Base-by-base conservation (phyloP, 345 rosid genomes). In the Linum lewisii region DNA sequence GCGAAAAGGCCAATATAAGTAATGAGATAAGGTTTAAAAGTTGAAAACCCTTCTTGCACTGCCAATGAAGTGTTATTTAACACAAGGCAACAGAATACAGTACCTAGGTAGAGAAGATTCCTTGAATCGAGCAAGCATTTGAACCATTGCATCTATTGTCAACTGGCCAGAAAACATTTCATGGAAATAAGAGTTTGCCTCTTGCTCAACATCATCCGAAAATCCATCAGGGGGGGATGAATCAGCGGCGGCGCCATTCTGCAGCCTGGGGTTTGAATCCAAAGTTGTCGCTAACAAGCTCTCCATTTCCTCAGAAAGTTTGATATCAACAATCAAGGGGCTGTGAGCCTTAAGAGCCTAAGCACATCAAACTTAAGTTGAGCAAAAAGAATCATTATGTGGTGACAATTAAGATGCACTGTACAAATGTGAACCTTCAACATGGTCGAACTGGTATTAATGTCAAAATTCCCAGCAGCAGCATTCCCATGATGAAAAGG, bases 161-260 rank as follows among this genome's bases (percentile, higher is more conserved):
- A 93, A 67, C 73, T 77, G 88, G 67, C 85, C 85, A 66, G 94
- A 89, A 75, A 89, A 93, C 94, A 89, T 93, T 70, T 89, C 84
- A 72, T 85, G 99, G 71, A 93, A 93, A 66, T 87, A 89, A 61
- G 94, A 83, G 70, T 93, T 93, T 59, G 97, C 99, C 75, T 93
- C 99, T 8, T 73, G 67, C 84, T 93, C 99, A 58, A 93, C 81
- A 66, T 89, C 99, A 61, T 77, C 88, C 9, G 88, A 78, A 72
- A 75, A 84, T 59, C 82, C 85, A 50, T 79, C 89, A 69, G 88
- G 72, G 47, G 86, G 29, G 42, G 95, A 68, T 29, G 87, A 73
- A 63, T 93, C 89, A 21, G 82, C 67, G 34, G 83, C 61, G 72
- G 75, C 86, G 9, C 87, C 91, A 81, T 84, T 85, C 77, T 85